Percentiles rank a stretch among this genome's conserved stretches.
phyloP scores from a whole-genome alignment of 2,329 filamentous ascomycete genomes.

The Neonectria ditissima region DNA sequence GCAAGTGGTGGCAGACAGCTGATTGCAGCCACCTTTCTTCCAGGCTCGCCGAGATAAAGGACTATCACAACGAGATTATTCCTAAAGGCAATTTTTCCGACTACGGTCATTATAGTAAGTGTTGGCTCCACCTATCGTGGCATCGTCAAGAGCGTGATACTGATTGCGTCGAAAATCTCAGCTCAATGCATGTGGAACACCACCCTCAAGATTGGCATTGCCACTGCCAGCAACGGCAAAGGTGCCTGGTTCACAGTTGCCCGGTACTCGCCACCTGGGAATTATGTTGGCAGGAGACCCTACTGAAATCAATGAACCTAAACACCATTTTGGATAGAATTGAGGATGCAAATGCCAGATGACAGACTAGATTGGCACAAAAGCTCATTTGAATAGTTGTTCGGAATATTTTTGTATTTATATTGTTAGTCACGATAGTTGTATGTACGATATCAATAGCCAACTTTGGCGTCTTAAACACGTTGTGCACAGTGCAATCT shows the following conservation, averaged over 20 bases:
- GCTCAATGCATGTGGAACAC: slow-evolving; percentile 49
- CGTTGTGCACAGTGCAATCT: too few species aligned
- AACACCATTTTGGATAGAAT: too few species aligned
- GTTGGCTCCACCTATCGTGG: fast-evolving
- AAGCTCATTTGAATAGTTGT: too few species aligned
- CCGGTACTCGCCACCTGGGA: slow-evolving; percentile 50
- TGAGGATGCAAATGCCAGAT: too few species aligned
- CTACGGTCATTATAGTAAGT: slow-evolving; percentile 48
- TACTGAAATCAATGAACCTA: slow-evolving; percentile 33
- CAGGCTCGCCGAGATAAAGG: slow-evolving; percentile 36
- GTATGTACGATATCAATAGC: background rate
- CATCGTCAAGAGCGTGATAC: fast-evolving
- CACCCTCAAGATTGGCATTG: slow-evolving; percentile 49
- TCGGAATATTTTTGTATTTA: too few species aligned
- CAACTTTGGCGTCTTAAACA: too few species aligned
- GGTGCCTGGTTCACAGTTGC: slow-evolving; percentile 50
- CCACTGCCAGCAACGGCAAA: slow-evolving; percentile 40
- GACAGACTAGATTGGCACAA: too few species aligned
- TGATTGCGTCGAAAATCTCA: background rate
- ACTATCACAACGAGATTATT: slow-evolving; percentile 37
- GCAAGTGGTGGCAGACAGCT: fast-evolving
- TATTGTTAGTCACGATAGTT: background rate
- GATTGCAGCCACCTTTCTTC: too few species aligned
- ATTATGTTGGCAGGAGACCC: slow-evolving; percentile 46
- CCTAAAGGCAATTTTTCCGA: slow-evolving; percentile 38